Evolutionary conservation across 108 stramenopile genomes (phyloP).

Genomic region (Conticribra weissflogii): DNA sequence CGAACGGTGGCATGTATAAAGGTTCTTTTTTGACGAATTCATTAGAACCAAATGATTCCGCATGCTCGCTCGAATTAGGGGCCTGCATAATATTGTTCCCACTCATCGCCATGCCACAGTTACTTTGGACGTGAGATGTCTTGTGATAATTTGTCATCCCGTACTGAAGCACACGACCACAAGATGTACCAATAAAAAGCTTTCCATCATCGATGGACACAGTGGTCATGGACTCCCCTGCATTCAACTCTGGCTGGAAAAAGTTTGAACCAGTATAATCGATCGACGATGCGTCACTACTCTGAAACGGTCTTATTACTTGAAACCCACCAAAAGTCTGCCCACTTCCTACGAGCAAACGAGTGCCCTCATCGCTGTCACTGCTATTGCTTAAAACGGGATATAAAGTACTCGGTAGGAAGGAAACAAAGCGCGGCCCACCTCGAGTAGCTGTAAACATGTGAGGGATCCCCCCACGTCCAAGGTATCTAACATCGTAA

Average conservation of each 20-base stretch:
- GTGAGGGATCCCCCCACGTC: conserved; percentile 79
- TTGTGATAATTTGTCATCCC: conserved; percentile 56
- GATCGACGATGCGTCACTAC: conserved; percentile 18
- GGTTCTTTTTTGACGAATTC: conserved; percentile 29
- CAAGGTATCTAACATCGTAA: conserved; percentile 81
- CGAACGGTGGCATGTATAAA: conserved; percentile 60
- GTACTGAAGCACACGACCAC: conserved; percentile 64
- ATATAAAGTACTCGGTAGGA: conserved; percentile 55
- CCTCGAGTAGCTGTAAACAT: conserved; percentile 58
- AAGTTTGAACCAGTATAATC: conserved; percentile 46
- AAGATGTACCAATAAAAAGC: conserved; percentile 67
- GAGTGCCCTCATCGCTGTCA: conserved; percentile 2
- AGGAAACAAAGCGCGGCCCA: conserved; percentile 67
- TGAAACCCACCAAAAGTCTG: conserved; percentile 78
- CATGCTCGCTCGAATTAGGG: conserved; percentile 5
- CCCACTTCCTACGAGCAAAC: conserved; percentile 71
- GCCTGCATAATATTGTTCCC: neutral
- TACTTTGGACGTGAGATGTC: conserved; percentile 18
- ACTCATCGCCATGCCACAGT: too few species aligned
- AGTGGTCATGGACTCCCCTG: conserved; percentile 70
- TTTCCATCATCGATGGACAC: conserved; percentile 51
- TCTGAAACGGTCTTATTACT: conserved; percentile 70
- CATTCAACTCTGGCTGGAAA: conserved; percentile 55
- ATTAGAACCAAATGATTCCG: conserved; percentile 4
- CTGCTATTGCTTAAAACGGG: conserved; percentile 8